These are phyloP conservation scores for Cyclotella kingstonii DNA, from an alignment of 108 stramenopile genomes.

Conservation along the genomic window DNA sequence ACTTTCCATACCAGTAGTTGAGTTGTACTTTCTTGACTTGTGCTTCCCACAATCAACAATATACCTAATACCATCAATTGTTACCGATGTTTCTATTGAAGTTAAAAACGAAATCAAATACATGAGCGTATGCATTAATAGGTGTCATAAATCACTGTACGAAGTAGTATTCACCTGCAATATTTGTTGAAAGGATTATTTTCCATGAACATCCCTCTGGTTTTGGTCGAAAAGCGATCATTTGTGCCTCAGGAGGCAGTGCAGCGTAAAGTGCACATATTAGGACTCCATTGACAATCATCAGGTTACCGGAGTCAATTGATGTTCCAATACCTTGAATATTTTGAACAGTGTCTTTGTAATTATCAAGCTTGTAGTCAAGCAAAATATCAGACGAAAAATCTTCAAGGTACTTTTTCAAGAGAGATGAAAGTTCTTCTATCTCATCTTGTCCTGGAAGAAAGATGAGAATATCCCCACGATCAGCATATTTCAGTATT, in stretches of 20 bases:
- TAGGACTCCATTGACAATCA: constrained; percentile 68
- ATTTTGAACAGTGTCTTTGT: constrained; percentile 54
- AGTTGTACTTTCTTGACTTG: constrained; percentile 67
- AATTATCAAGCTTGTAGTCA: background rate
- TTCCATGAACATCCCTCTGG: constrained; percentile 73
- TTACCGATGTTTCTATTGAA: constrained; percentile 93
- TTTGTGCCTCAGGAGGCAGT: constrained; percentile 72
- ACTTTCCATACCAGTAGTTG: constrained; percentile 85
- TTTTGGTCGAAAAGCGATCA: constrained; percentile 72
- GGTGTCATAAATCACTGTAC: background rate
- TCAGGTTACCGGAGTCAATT: constrained; percentile 47
- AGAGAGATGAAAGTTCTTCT: constrained; percentile 65
- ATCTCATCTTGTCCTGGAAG: constrained; percentile 98
- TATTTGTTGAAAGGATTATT: constrained; percentile 95
- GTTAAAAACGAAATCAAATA: background rate
- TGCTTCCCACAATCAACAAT: constrained; percentile 94
- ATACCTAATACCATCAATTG: constrained; percentile 89
- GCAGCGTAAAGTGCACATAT: constrained; percentile 81
- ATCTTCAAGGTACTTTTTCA: constrained; percentile 72
- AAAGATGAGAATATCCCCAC: constrained; percentile 91
- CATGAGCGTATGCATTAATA: background rate
- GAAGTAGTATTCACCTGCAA: constrained; percentile 59
- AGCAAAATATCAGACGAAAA: constrained; percentile 25
- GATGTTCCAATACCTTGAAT: constrained; percentile 64
- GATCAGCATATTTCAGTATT: constrained; percentile 74